These are phyloP conservation scores for Panellus pusillus DNA, from an alignment of 768 basidiomycete genomes.

Conservation along the genomic window DNA sequence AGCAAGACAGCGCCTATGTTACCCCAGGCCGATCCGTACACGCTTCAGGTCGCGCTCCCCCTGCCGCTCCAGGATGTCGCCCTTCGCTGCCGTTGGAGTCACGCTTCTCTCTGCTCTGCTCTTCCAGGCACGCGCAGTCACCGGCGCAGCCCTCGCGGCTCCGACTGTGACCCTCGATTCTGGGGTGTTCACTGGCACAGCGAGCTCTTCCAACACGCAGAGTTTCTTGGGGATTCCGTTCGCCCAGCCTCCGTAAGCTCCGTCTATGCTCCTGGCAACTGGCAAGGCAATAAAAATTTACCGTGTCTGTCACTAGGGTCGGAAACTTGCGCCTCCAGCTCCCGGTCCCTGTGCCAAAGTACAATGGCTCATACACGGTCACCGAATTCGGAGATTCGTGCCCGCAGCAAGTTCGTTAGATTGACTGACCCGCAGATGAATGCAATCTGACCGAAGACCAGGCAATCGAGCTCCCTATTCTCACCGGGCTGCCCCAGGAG, in stretches of 20 bases:
- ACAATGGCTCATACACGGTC: slow-evolving; percentile 37
- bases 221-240: slow-evolving; percentile 41
- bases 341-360: slow-evolving; percentile 38
- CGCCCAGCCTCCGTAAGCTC: slow-evolving; percentile 37
- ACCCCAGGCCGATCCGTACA: slow-evolving; percentile 8
- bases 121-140: slow-evolving; percentile 1
- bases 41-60: slow-evolving; percentile 5
- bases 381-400: slow-evolving; percentile 47
- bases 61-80: neutral
- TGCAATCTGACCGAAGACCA: too few species aligned
- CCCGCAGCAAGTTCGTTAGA: slow-evolving; percentile 39
- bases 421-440: too few species aligned
- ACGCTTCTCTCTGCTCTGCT: neutral
- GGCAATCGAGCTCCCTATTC: slow-evolving; percentile 30
- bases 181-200: slow-evolving; percentile 32
- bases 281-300: neutral
- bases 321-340: slow-evolving; percentile 36
- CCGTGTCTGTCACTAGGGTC: slow-evolving; percentile 19
- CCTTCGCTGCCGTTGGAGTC: neutral
- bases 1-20: neutral
- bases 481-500: slow-evolving; percentile 29
- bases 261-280: neutral
- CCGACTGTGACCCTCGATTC: slow-evolving; percentile 31
- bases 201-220: slow-evolving; percentile 20
- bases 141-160: slow-evolving; percentile 4